These are phyloP conservation scores for Clitopilus passeckerianus DNA, from an alignment of 768 basidiomycete species.

Conservation along the genomic window DNA sequence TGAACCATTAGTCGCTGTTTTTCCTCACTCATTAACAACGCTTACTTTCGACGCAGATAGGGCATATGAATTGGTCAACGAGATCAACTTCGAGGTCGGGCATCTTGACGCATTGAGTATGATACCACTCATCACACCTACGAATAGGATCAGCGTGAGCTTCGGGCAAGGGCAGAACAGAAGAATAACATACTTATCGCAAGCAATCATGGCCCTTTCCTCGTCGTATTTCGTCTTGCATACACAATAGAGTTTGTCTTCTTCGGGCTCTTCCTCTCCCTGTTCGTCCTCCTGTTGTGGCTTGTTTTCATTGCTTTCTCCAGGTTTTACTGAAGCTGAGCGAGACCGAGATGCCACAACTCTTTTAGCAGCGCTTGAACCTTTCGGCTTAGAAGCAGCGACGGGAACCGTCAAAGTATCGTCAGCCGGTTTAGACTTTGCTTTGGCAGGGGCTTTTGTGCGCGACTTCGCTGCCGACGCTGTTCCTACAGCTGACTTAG, in stretches of 20 bases:
- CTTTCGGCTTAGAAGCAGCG: conserved; percentile 13
- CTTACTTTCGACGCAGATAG: conserved; percentile 72
- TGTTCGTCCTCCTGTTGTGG: conserved; percentile 44
- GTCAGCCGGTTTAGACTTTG: conserved; percentile 20
- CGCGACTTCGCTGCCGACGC: conserved; percentile 17
- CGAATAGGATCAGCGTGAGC: background rate
- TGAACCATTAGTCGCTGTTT: conserved; percentile 1
- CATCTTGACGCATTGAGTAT: conserved; percentile 80
- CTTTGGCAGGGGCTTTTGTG: conserved; percentile 25
- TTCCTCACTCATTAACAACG: conserved; percentile 8
- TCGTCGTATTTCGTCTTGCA: conserved; percentile 88
- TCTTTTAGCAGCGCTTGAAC: conserved; percentile 26
- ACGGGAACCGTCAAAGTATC: conserved; percentile 9
- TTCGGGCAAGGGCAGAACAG: background rate
- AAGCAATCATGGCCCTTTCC: conserved; percentile 88
- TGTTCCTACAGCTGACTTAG: conserved; percentile 13
- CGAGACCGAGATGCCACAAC: conserved; percentile 51
- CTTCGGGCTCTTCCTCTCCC: conserved; percentile 37
- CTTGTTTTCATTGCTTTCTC: conserved; percentile 31
- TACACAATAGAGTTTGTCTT: conserved; percentile 82
- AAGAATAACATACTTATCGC: conserved; percentile 64
- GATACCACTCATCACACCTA: conserved; percentile 95
- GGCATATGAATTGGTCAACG: conserved; percentile 91
- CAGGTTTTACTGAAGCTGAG: conserved; percentile 67
- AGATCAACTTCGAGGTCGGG: conserved; percentile 79